Conservation (phyloP, 306 rosid genomes). For the Lathyrus aphaca region DNA sequence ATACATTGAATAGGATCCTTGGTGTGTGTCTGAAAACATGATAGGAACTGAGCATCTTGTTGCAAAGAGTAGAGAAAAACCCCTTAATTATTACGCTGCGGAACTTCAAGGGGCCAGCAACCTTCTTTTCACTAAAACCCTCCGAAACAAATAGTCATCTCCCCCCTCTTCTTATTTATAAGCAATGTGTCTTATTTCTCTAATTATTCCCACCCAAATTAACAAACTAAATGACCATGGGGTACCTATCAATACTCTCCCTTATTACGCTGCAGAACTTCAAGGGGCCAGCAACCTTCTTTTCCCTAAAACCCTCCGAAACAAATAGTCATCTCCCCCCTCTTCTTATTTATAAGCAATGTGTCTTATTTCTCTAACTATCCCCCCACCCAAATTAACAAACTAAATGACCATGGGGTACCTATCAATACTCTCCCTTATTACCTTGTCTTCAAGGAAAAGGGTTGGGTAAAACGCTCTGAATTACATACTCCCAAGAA, state of each 20-base stretch:
- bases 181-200: background rate
- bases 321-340: background rate
- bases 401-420: background rate
- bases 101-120: background rate
- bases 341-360: background rate
- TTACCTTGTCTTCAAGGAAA: background rate
- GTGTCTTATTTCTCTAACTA: background rate
- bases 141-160: background rate
- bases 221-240: background rate
- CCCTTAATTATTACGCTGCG: background rate
- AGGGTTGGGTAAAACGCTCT: conserved; percentile 3
- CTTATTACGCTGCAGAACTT: background rate
- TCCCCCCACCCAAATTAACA: background rate
- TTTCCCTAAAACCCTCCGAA: conserved; percentile 4
- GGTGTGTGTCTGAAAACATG: conserved; percentile 14
- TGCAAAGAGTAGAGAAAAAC: background rate
- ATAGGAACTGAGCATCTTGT: background rate
- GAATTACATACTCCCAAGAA: background rate
- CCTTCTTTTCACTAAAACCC: conserved; percentile 3
- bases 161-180: background rate
- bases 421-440: background rate
- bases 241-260: background rate
- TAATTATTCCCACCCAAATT: background rate
- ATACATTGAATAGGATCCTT: background rate
- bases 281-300: background rate